Evolutionary conservation across 345 rosid species (phyloP), one percentile per base, ranked within the genome.

Genomic region (Chamaenerion angustifolium): DNA sequence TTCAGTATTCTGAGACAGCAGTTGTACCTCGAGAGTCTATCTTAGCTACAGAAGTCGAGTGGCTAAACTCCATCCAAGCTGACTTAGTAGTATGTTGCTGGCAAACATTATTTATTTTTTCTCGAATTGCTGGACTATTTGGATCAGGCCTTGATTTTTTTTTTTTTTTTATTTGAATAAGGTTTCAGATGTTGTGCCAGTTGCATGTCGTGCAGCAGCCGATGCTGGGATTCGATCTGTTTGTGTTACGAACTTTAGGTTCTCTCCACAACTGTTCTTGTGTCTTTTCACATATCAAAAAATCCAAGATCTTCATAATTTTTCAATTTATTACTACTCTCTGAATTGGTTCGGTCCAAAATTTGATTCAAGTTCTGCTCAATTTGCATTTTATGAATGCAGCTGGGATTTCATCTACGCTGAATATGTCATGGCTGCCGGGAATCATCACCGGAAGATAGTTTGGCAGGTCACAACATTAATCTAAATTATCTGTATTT

Each of bases 351-450:
- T 8, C 10, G 3, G 5, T 31, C 37, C 8, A 31, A 31, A 31
- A 3, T 31, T 31, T 31, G 37, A 31, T 31, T 31, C 37, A 23
- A 23, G 27, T 5, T 23, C 27, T 23, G 27, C 27, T 23, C 27
- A 31, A 31, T 31, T 31, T 31, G 3, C 5, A 31, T 31, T 31
- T 31, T 31, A 1, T 31, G 10, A 31, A 31, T 64, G 68, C 69
- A 92, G 96, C 61, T 92, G 96, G 98, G 98, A 92, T 65, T 92
- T 92, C 65, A 92, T 92, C 58, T 92, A 92, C 67, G 95, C 96
- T 12, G 98, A 92, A 68, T 87, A 87, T 54, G 98, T 92, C 43
- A 87, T 92, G 98, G 98, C 95, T 51, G 96, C 98, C 70, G 98
- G 98, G 62, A 61, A 70, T 64, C 77, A 82, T 69, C 95, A 92